These are phyloP conservation scores for Pilaira anomala DNA, from an alignment of 192 early-diverging fungal species.

Conservation along the genomic window DNA sequence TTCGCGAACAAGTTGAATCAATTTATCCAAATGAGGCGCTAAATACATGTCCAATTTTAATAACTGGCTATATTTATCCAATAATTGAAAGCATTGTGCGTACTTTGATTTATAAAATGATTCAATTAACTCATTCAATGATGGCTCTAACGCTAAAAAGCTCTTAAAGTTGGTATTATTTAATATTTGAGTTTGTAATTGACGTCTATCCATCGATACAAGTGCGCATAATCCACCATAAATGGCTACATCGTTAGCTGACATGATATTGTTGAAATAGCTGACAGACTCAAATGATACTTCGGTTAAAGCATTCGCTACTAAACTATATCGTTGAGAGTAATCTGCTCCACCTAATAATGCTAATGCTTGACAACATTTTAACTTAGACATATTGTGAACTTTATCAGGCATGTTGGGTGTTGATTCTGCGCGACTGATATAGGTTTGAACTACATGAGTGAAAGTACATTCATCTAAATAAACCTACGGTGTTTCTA, in stretches of 20 bases:
- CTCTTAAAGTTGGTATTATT: constrained; percentile 72
- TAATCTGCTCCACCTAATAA: constrained; percentile 53
- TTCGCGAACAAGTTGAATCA: constrained; percentile 71
- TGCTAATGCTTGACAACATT: constrained; percentile 62
- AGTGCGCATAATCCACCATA: constrained; percentile 78
- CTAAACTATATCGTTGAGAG: constrained; percentile 54
- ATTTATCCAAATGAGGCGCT: constrained; percentile 60
- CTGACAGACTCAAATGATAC: constrained; percentile 50
- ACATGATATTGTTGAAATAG: constrained; percentile 45
- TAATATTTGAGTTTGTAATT: constrained; percentile 67
- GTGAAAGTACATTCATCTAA: constrained; percentile 67
- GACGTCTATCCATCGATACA: constrained; percentile 68
- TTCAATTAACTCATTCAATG: constrained; percentile 66
- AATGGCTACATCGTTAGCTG: constrained; percentile 79
- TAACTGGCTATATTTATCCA: constrained; percentile 51
- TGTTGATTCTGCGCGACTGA: constrained; percentile 65
- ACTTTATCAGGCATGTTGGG: constrained; percentile 62
- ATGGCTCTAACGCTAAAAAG: constrained; percentile 82
- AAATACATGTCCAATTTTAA: constrained; percentile 66
- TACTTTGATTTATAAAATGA: constrained; percentile 80
- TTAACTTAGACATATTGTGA: constrained; percentile 55
- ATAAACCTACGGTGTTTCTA: constrained; percentile 60
- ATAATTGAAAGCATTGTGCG: constrained; percentile 56
- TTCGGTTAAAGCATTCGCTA: constrained; percentile 61
- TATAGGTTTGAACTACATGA: constrained; percentile 62